Percentiles rank a stretch among this genome's conserved stretches.
Conservation (phyloP, 371 early-diverging fungal genomes). For the Batkoa obscura region DNA sequence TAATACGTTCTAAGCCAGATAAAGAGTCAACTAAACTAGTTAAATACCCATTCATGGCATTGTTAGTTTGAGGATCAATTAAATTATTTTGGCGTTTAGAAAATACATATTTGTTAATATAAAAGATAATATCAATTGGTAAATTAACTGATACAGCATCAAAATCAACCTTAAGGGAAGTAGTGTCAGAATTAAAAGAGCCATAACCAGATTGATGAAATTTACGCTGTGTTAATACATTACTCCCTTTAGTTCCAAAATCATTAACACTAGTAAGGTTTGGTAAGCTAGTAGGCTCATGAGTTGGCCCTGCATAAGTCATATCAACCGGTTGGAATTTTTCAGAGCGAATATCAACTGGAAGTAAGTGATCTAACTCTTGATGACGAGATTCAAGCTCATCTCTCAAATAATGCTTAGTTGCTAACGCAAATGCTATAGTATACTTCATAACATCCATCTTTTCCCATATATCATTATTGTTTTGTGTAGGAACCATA, state of each 20-base stretch:
- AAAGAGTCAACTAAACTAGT: slow-evolving; percentile 39
- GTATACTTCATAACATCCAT: slow-evolving; percentile 48
- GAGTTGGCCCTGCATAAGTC: too few relatives aligned
- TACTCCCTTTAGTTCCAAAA: not conserved
- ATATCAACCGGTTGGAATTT: not conserved
- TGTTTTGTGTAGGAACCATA: slow-evolving; percentile 28
- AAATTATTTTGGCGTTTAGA: slow-evolving; percentile 20
- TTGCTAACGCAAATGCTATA: slow-evolving; percentile 41
- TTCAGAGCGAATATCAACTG: slow-evolving; percentile 9
- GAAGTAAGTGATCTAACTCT: slow-evolving; percentile 28
- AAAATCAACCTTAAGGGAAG: slow-evolving; percentile 4
- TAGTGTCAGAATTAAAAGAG: not conserved
- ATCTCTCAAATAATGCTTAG: slow-evolving; percentile 48
- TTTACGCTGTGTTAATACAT: not conserved
- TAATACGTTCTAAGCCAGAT: slow-evolving; percentile 47
- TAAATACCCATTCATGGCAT: slow-evolving; percentile 24
- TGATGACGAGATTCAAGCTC: slow-evolving; percentile 35
- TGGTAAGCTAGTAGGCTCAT: not conserved
- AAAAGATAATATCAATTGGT: slow-evolving; percentile 34
- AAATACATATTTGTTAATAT: slow-evolving; percentile 26
- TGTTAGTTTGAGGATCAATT: slow-evolving; percentile 26
- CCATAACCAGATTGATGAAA: not conserved
- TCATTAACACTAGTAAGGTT: not conserved
- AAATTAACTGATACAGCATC: slow-evolving; percentile 13
- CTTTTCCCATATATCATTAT: slow-evolving; percentile 33